Evolutionary conservation across 1,284 basidiomycete species (phyloP).

Genomic region (Cutaneotrichosporon daszewskae): DNA sequence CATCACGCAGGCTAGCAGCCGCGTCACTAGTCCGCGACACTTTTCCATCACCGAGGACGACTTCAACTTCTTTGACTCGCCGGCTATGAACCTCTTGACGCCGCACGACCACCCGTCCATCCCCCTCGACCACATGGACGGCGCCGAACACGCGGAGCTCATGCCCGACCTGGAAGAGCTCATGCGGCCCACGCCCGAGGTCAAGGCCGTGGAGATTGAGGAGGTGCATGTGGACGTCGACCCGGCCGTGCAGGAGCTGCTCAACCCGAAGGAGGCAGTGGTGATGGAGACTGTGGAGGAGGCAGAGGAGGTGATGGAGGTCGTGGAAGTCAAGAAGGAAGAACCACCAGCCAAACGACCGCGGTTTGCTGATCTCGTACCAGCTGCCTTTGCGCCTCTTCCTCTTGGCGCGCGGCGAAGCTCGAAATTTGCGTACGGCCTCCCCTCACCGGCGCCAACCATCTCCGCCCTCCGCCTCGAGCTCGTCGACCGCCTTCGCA

Average conservation of each 20-base stretch:
- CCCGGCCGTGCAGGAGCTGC: too few relatives aligned
- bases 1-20: background rate
- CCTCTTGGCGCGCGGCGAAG: slow-evolving; percentile 1
- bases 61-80: slow-evolving; percentile 45
- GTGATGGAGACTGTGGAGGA: background rate
- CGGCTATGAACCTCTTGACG: too few relatives aligned
- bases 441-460: slow-evolving; percentile 34
- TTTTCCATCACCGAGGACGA: slow-evolving; percentile 39
- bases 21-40: background rate
- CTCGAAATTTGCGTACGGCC: slow-evolving; percentile 22
- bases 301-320: slow-evolving; percentile 2
- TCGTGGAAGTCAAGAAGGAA: background rate
- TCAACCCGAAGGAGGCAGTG: background rate
- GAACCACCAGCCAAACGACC: background rate
- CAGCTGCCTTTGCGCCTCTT: slow-evolving; percentile 29
- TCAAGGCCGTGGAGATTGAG: background rate
- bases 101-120: too few relatives aligned
- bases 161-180: background rate
- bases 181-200: too few relatives aligned
- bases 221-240: background rate
- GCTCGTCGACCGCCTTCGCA: slow-evolving; percentile 22
- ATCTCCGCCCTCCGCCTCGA: slow-evolving; percentile 19
- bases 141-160: background rate
- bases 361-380: slow-evolving; percentile 23
- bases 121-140: background rate